Evolutionary conservation across 495 filamentous ascomycete genomes (phyloP).

Genomic region (Neurospora sp.): DNA sequence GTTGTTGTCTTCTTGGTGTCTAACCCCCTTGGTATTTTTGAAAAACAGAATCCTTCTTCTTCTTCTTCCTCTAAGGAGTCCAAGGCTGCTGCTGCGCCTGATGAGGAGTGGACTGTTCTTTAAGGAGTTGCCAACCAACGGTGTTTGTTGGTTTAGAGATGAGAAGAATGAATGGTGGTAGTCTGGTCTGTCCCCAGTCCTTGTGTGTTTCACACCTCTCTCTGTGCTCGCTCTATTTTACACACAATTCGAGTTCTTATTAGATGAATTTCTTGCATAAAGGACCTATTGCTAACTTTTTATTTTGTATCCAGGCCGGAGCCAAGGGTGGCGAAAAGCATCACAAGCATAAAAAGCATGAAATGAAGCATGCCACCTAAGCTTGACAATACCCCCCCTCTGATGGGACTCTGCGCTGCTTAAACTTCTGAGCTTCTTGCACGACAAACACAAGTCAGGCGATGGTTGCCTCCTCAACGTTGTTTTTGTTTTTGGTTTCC

Average conservation of each 20-base stretch:
- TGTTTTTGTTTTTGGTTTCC: neutral
- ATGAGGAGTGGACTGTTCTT: neutral
- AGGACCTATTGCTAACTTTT: neutral
- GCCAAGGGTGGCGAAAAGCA: too few species aligned
- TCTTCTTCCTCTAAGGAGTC: neutral
- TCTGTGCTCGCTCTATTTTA: too few species aligned
- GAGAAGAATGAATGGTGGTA: neutral
- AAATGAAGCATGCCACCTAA: too few species aligned
- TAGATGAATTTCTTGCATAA: too few species aligned
- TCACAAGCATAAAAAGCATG: too few species aligned
- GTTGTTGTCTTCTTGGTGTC: neutral
- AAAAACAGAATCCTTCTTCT: neutral
- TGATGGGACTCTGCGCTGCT: too few species aligned
- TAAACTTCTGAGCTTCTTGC: neutral
- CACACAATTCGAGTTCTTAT: too few species aligned
- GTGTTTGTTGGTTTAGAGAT: neutral
- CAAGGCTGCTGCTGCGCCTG: neutral
- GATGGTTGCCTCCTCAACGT: neutral
- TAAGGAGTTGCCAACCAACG: neutral
- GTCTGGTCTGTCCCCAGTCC: too few species aligned
- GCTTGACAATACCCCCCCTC: too few species aligned
- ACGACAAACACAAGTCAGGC: neutral
- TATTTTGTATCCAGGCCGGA: neutral
- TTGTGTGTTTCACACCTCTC: too few species aligned
- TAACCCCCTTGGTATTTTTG: neutral